A percentile compares a stretch with the other conserved stretches of the same genome.
Evolutionary conservation across 305 asterid genomes (phyloP).

Genomic region (Solanum hybrid): DNA sequence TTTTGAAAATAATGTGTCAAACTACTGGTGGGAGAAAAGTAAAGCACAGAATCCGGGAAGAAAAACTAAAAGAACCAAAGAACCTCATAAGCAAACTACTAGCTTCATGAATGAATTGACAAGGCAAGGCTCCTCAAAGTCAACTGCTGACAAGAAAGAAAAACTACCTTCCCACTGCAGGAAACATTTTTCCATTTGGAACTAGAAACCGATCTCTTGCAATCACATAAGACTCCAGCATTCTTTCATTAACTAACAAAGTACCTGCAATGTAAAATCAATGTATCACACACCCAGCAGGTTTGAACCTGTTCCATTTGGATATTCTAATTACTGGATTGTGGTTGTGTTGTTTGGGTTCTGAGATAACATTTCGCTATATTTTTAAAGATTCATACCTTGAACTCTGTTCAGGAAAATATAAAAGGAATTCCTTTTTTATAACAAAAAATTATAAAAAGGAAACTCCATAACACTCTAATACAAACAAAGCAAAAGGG

Average conservation of each 20-base stretch:
- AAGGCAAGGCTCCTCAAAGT: background rate
- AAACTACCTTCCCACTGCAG: slow-evolving; percentile 72
- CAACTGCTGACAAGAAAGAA: background rate
- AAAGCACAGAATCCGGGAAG: background rate
- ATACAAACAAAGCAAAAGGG: background rate
- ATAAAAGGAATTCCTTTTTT: background rate
- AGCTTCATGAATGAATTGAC: background rate
- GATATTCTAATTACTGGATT: background rate
- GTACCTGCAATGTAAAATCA: slow-evolving; percentile 55
- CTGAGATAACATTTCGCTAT: background rate
- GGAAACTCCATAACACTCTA: background rate
- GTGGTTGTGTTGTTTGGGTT: background rate
- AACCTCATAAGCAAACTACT: background rate
- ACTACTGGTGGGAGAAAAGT: background rate
- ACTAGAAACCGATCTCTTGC: slow-evolving; percentile 96
- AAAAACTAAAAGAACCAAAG: background rate
- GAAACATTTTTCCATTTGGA: slow-evolving; percentile 93
- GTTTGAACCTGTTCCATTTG: background rate
- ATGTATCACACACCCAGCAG: background rate
- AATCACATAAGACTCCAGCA: slow-evolving; percentile 94
- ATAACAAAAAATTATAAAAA: background rate
- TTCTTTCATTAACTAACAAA: slow-evolving; percentile 91
- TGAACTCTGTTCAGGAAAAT: background rate
- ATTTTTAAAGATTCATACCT: background rate
- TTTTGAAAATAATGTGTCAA: background rate